Conservation (phyloP, 2,329 filamentous ascomycete species). For the Cladophialophora exuberans region DNA sequence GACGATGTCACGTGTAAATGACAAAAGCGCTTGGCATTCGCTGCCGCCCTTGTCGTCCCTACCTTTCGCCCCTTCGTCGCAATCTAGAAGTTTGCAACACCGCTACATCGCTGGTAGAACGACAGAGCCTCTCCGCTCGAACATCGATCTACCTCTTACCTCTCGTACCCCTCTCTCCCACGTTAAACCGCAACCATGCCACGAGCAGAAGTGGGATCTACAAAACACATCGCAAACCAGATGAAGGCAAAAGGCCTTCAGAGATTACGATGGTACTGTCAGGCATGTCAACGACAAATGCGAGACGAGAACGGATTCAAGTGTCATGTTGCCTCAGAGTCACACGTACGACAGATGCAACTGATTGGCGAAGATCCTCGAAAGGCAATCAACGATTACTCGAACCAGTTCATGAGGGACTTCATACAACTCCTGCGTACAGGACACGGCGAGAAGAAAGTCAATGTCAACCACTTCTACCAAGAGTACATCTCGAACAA, state of each 20-base stretch:
- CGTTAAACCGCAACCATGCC: slow-evolving; percentile 67
- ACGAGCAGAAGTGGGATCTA: slow-evolving; percentile 87
- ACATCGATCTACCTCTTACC: background rate
- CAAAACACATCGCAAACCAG: slow-evolving; percentile 88
- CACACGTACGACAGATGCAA: slow-evolving; percentile 87
- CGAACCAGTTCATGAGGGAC: slow-evolving; percentile 76
- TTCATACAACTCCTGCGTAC: slow-evolving; percentile 79
- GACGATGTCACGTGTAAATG: no score
- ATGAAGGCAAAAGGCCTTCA: slow-evolving; percentile 75
- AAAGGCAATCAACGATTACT: slow-evolving; percentile 81
- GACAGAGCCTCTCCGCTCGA: background rate
- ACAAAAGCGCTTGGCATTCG: no score
- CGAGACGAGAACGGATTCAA: slow-evolving; percentile 91
- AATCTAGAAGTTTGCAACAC: no score
- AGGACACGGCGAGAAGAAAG: slow-evolving; percentile 85
- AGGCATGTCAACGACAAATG: slow-evolving; percentile 75
- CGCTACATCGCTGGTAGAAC: no score
- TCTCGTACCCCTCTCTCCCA: background rate
- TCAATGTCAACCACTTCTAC: slow-evolving; percentile 92
- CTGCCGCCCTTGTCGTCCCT: no score
- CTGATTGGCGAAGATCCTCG: slow-evolving; percentile 84
- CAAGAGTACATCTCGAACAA: slow-evolving; percentile 89
- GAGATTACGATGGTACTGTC: slow-evolving; percentile 88
- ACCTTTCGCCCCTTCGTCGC: no score
- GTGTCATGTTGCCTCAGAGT: slow-evolving; percentile 82